Evolutionary conservation across 805 yeast species (phyloP).

Genomic region (Hemisphaericaspora nanyangensis): DNA sequence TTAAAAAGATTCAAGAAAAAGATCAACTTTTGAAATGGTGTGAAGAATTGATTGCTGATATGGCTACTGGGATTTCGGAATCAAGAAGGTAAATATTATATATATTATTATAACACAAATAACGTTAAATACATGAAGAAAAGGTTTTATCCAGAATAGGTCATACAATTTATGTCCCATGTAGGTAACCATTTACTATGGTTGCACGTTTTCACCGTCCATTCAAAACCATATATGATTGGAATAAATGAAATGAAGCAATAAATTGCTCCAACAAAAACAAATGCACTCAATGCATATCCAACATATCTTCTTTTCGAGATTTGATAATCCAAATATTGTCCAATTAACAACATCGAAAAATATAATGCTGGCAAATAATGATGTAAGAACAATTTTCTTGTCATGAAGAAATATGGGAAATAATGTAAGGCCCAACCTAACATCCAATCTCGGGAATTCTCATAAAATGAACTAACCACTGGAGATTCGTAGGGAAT

Average conservation of each 20-base stretch:
- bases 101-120: not conserved
- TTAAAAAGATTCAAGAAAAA: constrained; percentile 56
- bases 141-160: constrained; percentile 10
- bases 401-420: constrained; percentile 47
- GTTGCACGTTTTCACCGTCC: constrained; percentile 43
- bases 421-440: constrained; percentile 59
- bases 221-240: constrained; percentile 42
- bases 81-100: constrained; percentile 22
- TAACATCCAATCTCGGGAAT: constrained; percentile 35
- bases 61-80: constrained; percentile 52
- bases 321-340: constrained; percentile 40
- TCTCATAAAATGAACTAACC: constrained; percentile 14
- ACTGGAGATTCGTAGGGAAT: constrained; percentile 12
- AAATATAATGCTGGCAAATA: constrained; percentile 51
- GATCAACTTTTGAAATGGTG: constrained; percentile 59
- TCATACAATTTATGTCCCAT: constrained; percentile 45
- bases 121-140: too few species aligned
- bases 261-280: constrained; percentile 16
- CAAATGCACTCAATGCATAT: constrained; percentile 14
- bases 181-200: constrained; percentile 28
- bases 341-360: constrained; percentile 42
- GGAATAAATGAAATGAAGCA: constrained; percentile 34
- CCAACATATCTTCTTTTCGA: constrained; percentile 26
- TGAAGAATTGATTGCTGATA: constrained; percentile 59
- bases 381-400: constrained; percentile 41